Percentiles rank a stretch among this genome's conserved stretches.
phyloP scores from a whole-genome alignment of 345 rosid species.

The Bruguiera sexangula region DNA sequence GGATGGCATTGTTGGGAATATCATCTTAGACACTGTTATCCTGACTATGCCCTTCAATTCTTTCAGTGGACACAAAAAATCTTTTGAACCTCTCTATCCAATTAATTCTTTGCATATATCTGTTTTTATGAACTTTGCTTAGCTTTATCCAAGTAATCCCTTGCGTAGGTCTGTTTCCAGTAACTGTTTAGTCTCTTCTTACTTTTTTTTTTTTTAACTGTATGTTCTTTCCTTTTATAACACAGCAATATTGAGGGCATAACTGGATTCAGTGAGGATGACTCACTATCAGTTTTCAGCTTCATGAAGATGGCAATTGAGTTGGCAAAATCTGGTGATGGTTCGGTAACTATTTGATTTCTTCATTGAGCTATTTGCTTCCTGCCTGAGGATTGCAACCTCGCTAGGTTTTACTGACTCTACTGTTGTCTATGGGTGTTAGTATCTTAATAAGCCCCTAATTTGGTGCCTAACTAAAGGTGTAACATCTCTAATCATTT shows the following conservation, averaged over 20 bases:
- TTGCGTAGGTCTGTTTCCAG: too few relatives aligned
- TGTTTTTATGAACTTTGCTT: too few relatives aligned
- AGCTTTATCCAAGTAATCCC: too few relatives aligned
- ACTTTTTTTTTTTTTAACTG: neutral
- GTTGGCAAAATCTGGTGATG: slow-evolving; percentile 56
- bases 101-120: neutral
- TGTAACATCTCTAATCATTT: neutral
- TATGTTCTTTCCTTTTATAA: neutral
- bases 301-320: slow-evolving; percentile 62
- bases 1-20: neutral
- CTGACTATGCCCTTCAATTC: neutral
- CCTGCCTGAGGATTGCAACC: neutral
- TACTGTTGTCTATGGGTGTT: neutral
- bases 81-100: neutral
- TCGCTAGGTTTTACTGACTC: neutral
- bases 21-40: neutral
- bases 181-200: neutral
- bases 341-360: slow-evolving; percentile 38
- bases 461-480: neutral
- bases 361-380: slow-evolving; percentile 3
- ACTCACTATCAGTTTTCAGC: slow-evolving; percentile 40
- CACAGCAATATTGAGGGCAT: slow-evolving; percentile 81
- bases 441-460: neutral
- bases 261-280: slow-evolving; percentile 69
- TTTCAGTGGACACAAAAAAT: neutral